Evolutionary conservation across 164 flowering plant genomes (phyloP), one percentile per base, ranked within the genome.

Genomic region (Saururus chinensis): DNA sequence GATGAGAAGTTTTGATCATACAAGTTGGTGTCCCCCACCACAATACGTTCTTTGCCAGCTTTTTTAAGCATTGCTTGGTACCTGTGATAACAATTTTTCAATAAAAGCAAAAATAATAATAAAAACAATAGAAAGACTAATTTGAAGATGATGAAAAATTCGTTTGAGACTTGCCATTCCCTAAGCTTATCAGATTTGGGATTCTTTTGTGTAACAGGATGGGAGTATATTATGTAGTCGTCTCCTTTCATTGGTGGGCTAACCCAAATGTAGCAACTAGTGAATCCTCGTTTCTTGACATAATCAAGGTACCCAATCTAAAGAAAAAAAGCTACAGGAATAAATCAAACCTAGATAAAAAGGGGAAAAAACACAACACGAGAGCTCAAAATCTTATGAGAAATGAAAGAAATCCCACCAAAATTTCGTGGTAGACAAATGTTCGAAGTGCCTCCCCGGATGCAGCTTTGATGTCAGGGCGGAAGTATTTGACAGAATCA

Each of bases 391-490:
- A n/a, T n/a, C 23, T 19, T n/a, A n/a, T 22, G 24, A n/a, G 22
- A n/a, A 19, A 53, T 19, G 56, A 7, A 7, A 53, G 10, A 53
- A 22, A 53, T n/a, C 4, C 71, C 75, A 84, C 99, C 85, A 93
- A 73, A 68, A 93, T 90, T 80, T 93, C 99, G 82, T 93, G 99
- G 79, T 90, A 93, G 25, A 93, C 99, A 77, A 81, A 88, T 61
- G 99, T 93, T 12, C 99, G 90, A 4, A 93, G 89, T 56, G 99
- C 99, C 75, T 93, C 99, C 60, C 99, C 99, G 59, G 80, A 76
- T 41, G 75, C 81, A 45, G 97, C 70, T 74, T 78, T 93, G 63
- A 90, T 74, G 61, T 90, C 96, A 56, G 99, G 99, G 74, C 96
- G 82, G 64, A 93, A 93, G 71, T 93, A 90, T 76, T 93, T 93